phyloP scores from a whole-genome alignment of 345 rosid species.

The Eutrema heterophyllum region DNA sequence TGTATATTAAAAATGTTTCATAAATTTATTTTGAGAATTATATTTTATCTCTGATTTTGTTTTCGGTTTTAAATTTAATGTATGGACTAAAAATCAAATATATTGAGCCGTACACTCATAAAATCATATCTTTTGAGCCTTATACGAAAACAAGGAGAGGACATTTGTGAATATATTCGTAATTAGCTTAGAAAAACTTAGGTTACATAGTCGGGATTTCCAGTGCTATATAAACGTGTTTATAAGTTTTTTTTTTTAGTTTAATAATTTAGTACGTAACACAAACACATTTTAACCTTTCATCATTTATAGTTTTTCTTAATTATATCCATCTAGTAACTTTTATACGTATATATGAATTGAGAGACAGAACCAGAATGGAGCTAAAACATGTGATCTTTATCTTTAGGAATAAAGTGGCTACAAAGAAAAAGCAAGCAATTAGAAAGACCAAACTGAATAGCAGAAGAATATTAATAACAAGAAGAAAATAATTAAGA shows the following conservation, averaged over 20 bases:
- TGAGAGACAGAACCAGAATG: constrained; percentile 19
- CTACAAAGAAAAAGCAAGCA: constrained; percentile 24
- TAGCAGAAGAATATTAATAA: constrained; percentile 5
- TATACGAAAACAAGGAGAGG: background rate
- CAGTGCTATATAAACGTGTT: background rate
- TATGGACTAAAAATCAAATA: background rate
- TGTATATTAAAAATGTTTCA: background rate
- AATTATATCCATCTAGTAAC: background rate
- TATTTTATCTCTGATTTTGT: background rate
- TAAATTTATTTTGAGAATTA: background rate
- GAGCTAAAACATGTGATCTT: constrained; percentile 35
- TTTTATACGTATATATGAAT: background rate
- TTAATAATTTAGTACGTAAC: background rate
- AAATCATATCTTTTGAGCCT: background rate
- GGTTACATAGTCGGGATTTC: background rate
- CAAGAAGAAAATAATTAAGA: constrained; percentile 10
- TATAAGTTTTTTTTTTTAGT: background rate
- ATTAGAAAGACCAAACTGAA: constrained; percentile 20
- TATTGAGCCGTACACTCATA: background rate
- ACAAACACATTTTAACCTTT: background rate
- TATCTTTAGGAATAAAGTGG: constrained; percentile 35
- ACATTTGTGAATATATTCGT: background rate
- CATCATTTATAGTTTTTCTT: background rate
- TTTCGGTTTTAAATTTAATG: background rate
- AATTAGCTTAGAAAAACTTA: background rate